Base-by-base conservation (phyloP, 768 basidiomycete genomes). In the Punctularia strigosozonata region DNA sequence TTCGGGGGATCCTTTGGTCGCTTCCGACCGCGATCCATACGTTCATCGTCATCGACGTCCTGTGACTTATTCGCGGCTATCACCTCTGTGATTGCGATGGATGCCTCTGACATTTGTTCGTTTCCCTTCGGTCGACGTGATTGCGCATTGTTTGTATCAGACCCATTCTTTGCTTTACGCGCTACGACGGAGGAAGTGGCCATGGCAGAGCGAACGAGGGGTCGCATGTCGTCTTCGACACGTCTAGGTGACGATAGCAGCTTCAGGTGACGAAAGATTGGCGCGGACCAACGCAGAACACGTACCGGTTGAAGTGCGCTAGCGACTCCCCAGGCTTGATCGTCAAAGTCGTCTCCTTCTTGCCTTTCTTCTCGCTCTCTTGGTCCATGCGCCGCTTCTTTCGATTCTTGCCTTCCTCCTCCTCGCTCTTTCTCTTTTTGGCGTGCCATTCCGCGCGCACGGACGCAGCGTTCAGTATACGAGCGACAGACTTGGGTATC, bases 251-350 rank as follows among this genome's bases (percentile, higher is more conserved):
- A 42, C 20, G n/a, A 23, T 7, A 8, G 15, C 5, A 4, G 5
- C 24, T 4, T 23, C 5, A 7, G 21, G 25, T 25, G n/a, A 5
- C 23, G 22, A 5, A 24, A 18, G 31, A 15, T 15, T 18, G n/a
- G 34, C n/a, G 18, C 14, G 18, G 33, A 38, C 7, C 20, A 14
- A 12, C n/a, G n/a, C n/a, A 19, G 13, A 18, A 17, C 10, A 55
- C 72, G 37, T 47, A 84, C 84, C 73, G 65, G 54, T 85, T 80
- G 55, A 86, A 88, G 59, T 84, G 78, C 39, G 71, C 66, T 38
- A 87, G 66, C 1, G 81, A 77, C 55, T 88, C 85, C 31, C 78
- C 75, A 1, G 74, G 72, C 41, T 69, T 63, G 21, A 83, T 84
- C 33, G 50, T 61, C 28, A 78, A 50, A 31, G 45, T 43, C 14